Evolutionary conservation across 1,284 basidiomycete species (phyloP), one percentile per base, ranked within the genome.

Genomic region (Marasmius fiardii): DNA sequence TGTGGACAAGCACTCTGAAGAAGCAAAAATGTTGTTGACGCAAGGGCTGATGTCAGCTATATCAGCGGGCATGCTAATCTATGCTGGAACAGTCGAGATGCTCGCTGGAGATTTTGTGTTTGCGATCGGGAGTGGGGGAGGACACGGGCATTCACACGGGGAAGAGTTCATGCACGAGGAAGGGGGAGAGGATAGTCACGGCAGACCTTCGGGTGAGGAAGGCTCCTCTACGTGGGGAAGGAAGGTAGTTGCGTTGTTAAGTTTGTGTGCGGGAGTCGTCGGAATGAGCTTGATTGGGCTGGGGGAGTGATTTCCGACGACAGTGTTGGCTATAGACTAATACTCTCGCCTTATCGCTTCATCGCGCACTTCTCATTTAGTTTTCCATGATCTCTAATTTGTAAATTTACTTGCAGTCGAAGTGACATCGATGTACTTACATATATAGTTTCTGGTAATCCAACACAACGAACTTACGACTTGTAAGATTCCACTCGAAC

Each of bases 71-170:
- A 84, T 90, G 83, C 77, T 91, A 47, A 88, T 86, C 41, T 90
- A 90, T 63, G 88, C 85, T 1, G 81, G 85, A 12, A 88, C 85
- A 18, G 86, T 91, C 11, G 88, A 91, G 76, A 89, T 91, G 85
- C 79, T 91, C 48, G 89, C 86, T 0, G 88, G 82, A 2, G 88
- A 90, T 68, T 90, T 90, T 60, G 83, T 90, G 43, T 83, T 85
- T 56, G 75, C 74, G 61, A 84, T 60, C 79, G 66, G 59, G 63
- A 72, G 61, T 76, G 71, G 75, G 64, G 73, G 57, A 68, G 76
- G 63, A 61, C 71, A 66, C 49, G 61, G 57, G 11, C 65, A 67
- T 51, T 63, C 59, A 20, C 58, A 64, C 48, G 55, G 56, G 5
- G 61, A 62, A 52, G 60, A 63, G 44, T 21, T 53, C 43, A 58